Conservation (phyloP, 129 eudicot genomes). For the Heracleum sosnowskyi region DNA sequence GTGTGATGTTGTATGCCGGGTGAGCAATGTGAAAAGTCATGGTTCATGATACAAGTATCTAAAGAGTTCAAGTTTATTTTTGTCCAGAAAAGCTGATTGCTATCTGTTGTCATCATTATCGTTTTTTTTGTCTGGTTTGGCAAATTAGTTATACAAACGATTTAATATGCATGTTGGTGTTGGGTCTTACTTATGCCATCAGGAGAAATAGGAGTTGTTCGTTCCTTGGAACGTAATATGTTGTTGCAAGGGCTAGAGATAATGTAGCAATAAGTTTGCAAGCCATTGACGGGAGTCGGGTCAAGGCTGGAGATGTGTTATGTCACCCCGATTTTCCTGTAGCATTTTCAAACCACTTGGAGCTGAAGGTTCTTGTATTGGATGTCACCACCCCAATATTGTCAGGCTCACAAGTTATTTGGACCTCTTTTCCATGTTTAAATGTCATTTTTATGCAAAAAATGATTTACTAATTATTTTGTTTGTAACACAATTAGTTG, state of each 20-base stretch:
- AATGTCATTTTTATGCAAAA: background rate
- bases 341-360: conserved; percentile 57
- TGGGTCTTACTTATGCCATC: conserved; percentile 88
- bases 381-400: conserved; percentile 65
- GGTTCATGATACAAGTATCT: background rate
- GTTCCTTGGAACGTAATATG: conserved; percentile 73
- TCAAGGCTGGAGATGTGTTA: conserved; percentile 75
- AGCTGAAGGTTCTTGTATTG: conserved; percentile 70
- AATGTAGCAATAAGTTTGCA: conserved; percentile 74
- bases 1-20: background rate
- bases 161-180: conserved; percentile 9
- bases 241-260: conserved; percentile 84
- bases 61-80: background rate
- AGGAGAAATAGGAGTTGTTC: conserved; percentile 59
- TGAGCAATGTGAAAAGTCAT: background rate
- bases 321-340: conserved; percentile 97
- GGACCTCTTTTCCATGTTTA: background rate
- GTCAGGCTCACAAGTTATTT: conserved; percentile 77
- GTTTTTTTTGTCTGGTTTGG: background rate
- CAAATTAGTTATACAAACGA: background rate
- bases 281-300: conserved; percentile 56
- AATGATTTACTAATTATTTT: conserved; percentile 2
- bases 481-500: conserved; percentile 39
- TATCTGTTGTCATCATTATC: background rate
- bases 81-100: background rate